Evolutionary conservation across 2,329 filamentous ascomycete genomes (phyloP).

Genomic region (Aspergillus amoenus): DNA sequence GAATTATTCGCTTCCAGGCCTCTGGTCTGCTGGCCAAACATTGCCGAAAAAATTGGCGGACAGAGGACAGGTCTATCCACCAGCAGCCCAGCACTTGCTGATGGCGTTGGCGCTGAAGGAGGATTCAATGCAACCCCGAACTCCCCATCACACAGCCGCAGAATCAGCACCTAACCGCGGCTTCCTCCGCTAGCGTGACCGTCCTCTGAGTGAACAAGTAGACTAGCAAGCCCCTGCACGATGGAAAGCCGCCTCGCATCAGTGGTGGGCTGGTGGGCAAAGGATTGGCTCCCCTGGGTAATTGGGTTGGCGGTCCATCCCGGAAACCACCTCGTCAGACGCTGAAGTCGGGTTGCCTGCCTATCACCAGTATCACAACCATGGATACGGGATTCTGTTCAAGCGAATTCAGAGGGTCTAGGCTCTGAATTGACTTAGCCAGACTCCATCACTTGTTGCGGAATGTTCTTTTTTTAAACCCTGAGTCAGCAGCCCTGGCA

Average conservation of each 20-base stretch:
- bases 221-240: conserved; percentile 1
- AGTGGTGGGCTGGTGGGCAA: not conserved
- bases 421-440: not conserved
- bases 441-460: not conserved
- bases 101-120: not conserved
- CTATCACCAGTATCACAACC: conserved; percentile 9
- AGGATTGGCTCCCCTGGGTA: not conserved
- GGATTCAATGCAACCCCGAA: conserved; percentile 12
- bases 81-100: not conserved
- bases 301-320: conserved; percentile 5
- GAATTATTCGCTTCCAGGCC: not conserved
- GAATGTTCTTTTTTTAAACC: conserved; percentile 20
- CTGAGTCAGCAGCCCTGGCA: conserved; percentile 4
- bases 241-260: not conserved
- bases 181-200: conserved; percentile 2
- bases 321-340: not conserved
- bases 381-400: conserved; percentile 13
- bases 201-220: not conserved
- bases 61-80: not conserved
- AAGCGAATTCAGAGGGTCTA: conserved; percentile 9
- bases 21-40: not conserved
- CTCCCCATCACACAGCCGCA: conserved; percentile 5
- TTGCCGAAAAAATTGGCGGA: conserved; percentile 2
- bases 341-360: not conserved
- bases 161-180: conserved; percentile 12